These are phyloP conservation scores for Penicillium griseofulvum DNA, from an alignment of 2,329 filamentous ascomycete genomes.

Conservation along the genomic window DNA sequence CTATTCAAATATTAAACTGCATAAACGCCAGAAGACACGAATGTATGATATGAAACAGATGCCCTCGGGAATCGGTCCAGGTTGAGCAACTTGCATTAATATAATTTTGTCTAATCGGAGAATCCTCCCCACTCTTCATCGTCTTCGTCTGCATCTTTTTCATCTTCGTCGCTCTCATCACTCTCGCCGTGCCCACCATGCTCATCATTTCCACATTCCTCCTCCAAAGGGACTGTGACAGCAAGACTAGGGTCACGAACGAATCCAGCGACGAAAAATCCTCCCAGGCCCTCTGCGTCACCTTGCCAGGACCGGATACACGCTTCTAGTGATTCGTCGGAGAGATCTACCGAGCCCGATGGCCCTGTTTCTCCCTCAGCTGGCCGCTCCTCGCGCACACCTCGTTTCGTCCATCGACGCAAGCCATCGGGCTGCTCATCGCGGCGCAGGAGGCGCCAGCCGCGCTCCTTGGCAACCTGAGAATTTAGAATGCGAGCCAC, in stretches of 20 bases:
- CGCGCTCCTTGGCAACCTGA: constrained; percentile 60
- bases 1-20: not conserved
- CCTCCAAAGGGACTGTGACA: not conserved
- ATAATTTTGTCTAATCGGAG: constrained; percentile 32
- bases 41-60: constrained; percentile 2
- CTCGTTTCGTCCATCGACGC: constrained; percentile 69
- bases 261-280: constrained; percentile 93
- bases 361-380: constrained; percentile 4
- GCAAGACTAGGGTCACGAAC: constrained; percentile 56
- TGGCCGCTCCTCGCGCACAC: constrained; percentile 48
- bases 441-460: constrained; percentile 75
- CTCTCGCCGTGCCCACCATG: constrained; percentile 1
- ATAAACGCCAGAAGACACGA: not conserved
- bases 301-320: constrained; percentile 81
- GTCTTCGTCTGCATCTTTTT: constrained; percentile 24
- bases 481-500: constrained; percentile 70
- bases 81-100: not conserved
- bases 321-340: constrained; percentile 58
- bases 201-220: constrained; percentile 21
- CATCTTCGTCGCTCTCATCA: constrained; percentile 4
- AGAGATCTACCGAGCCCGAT: constrained; percentile 32
- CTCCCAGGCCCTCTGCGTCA: constrained; percentile 81
- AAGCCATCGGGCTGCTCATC: constrained; percentile 74
- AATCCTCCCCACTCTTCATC: constrained; percentile 49
- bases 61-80: not conserved